Base-by-base conservation (phyloP, 805 yeast species). In the Candida sonorensis region DNA sequence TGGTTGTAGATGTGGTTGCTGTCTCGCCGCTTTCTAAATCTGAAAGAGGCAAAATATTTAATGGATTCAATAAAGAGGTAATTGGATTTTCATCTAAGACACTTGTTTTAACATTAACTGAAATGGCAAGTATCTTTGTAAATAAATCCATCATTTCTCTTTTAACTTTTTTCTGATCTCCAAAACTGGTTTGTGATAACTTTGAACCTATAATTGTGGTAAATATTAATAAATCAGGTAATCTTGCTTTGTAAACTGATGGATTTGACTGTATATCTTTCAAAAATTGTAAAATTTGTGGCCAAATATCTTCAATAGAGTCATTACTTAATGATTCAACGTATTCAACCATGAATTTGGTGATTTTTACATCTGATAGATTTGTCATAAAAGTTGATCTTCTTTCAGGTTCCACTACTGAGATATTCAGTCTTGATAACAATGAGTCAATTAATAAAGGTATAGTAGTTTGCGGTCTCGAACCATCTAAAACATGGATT, bases 401-500 rank as follows among this genome's bases (percentile, higher is more conserved):
- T 8, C 53, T 51, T n/a, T 36, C 33, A 20, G 42, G 35, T 1
- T 48, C 55, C 11, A 50, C 32, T 13, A 52, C 36, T 2, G 51
- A 30, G 2, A 55, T 54, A 37, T 61, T 63, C 8, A 72, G 61
- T 37, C 81, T 59, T 8, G 75, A 60, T 15, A 56, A 50, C 20
- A 81, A 63, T 0, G 83, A 63, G 35, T 72, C 66, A 42, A 84
- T 63, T 4, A 87, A 59, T 44, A 72, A 69, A 0, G 94, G 88
- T 10, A 86, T 60, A 0, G 94, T 81, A 5, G 73, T 46, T 35
- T 77, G 82, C 0, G 94, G 82, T 41, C 83, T 73, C 7, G 94
- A 81, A 1, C 92, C 90, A 57, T 88, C 96, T 30, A 88, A 59
- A 2, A 82, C 78, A 51, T 83, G 86, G n/a, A 84, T 54, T 2